Base-by-base conservation (phyloP, 1,139 yeast genomes). In the Lodderomyces elongisporus region DNA sequence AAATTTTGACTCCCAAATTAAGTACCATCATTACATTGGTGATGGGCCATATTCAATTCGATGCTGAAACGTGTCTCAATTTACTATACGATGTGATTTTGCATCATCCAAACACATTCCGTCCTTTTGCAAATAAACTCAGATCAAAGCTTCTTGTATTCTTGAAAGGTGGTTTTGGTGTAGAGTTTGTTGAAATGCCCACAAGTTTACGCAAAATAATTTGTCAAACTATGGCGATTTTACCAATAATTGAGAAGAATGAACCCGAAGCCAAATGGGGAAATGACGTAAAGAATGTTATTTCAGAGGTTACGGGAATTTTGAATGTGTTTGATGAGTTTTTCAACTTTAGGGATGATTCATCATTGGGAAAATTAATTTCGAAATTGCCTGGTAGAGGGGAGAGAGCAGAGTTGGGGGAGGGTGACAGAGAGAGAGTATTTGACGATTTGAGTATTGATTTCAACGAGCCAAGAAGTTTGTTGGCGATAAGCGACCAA, bases 1-100 rank as follows among this genome's bases (percentile, higher is more conserved):
- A 88, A 48, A 66, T 84, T 5, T 69, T 88, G 39, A 85, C 95
- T 1, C 95, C 96, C 3, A 79, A 79, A 44, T 62, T 89, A 34
- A 77, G 87, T 9, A 62, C 67, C 3, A 75, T 83, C 28, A 73
- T 85, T 36, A 65, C 75, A 14, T 58, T 73, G 5, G 66, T 81
- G 43, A 51, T 85, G 36, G 73, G 63, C 14, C 56, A 63, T 37
- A 51, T 78, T 16, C 56, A 53, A 13, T 47, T 51, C 33, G 48
- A 55, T 17, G 79, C 79, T 1, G 46, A 45, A 25, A 51, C 67
- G 18, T 52, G 72, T 18, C 52, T 81, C 17, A 67, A 66, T 2
- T 67, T 82, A 1, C 58, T 85, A 41, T 62, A 62, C 36, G 60
- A 56, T 14, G 53, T 82, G 14, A 60, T 83, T 32, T 57, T 60